phyloP scores from a whole-genome alignment of 2,329 filamentous ascomycete species.

The Parastagonospora nodorum region DNA sequence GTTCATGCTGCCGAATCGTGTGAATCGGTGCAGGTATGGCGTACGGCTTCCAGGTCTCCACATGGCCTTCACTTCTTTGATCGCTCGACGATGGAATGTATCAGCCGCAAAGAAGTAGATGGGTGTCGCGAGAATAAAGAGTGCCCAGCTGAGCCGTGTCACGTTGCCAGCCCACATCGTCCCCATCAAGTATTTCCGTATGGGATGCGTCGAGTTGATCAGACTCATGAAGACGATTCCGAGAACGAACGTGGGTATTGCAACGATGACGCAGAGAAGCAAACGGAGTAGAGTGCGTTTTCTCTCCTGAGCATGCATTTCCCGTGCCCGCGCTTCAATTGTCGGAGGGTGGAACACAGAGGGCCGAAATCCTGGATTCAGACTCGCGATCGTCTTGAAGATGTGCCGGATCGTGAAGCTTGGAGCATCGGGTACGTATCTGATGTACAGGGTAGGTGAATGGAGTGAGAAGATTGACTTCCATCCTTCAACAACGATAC shows the following conservation, averaged over 20 bases:
- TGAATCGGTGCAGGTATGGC: slow-evolving; percentile 75
- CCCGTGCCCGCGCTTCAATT: slow-evolving; percentile 78
- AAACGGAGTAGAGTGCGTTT: slow-evolving; percentile 72
- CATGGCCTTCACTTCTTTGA: slow-evolving; percentile 77
- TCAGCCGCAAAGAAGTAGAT: slow-evolving; percentile 88
- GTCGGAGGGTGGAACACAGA: slow-evolving; percentile 80
- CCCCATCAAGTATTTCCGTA: slow-evolving; percentile 70
- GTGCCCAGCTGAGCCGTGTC: slow-evolving; percentile 75
- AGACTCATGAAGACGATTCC: slow-evolving; percentile 92
- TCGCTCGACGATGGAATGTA: slow-evolving; percentile 77
- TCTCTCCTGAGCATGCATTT: slow-evolving; percentile 73
- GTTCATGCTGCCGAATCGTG: slow-evolving; percentile 97
- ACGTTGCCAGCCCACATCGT: slow-evolving; percentile 72
- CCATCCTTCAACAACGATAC: slow-evolving; percentile 56
- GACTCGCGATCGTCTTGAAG: slow-evolving; percentile 67
- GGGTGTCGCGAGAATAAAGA: slow-evolving; percentile 81
- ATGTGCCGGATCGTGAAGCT: slow-evolving; percentile 77
- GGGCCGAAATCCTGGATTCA: slow-evolving; percentile 69
- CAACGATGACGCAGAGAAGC: slow-evolving; percentile 68
- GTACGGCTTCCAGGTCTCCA: slow-evolving; percentile 78
- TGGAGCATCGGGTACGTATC: slow-evolving; percentile 71
- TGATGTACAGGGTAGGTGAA: slow-evolving; percentile 69
- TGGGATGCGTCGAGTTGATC: slow-evolving; percentile 63
- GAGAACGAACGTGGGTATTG: slow-evolving; percentile 83
- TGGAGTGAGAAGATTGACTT: slow-evolving; percentile 61